phyloP scores from a whole-genome alignment of 305 asterid species.

The Fraxinus paxiana region DNA sequence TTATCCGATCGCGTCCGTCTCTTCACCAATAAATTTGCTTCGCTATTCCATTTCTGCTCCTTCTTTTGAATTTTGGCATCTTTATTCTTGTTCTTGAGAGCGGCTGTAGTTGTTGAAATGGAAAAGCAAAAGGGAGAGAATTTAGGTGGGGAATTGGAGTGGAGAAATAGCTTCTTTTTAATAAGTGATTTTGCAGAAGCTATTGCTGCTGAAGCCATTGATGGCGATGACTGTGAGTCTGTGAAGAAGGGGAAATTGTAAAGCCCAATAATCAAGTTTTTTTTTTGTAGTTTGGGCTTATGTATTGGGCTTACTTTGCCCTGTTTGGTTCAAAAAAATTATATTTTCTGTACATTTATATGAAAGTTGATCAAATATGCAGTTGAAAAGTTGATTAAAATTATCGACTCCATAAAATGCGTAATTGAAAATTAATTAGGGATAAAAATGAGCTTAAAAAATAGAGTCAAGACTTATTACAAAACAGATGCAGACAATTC shows the following conservation, averaged over 20 bases:
- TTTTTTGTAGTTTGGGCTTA: not conserved
- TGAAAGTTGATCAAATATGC: not conserved
- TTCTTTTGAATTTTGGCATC: slow-evolving; percentile 16
- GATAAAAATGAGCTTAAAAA: not conserved
- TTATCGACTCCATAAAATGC: no score
- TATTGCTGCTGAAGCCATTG: slow-evolving; percentile 37
- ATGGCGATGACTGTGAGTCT: not conserved
- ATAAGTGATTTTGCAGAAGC: slow-evolving; percentile 40
- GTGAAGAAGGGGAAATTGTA: not conserved
- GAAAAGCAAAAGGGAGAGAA: slow-evolving; percentile 18
- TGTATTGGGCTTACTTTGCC: not conserved
- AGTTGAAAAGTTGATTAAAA: not conserved
- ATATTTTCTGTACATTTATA: not conserved
- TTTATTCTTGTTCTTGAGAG: slow-evolving; percentile 27
- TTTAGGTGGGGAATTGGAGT: slow-evolving; percentile 14
- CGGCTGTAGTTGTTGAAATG: slow-evolving; percentile 23
- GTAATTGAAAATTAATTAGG: not conserved
- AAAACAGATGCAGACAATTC: not conserved
- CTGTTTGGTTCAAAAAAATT: not conserved
- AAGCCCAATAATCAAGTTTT: not conserved
- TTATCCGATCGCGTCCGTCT: slow-evolving; percentile 81
- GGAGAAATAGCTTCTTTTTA: slow-evolving; percentile 23
- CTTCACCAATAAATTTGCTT: slow-evolving; percentile 47
- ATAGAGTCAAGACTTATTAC: not conserved
- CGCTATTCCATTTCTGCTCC: slow-evolving; percentile 28